Base-by-base conservation (phyloP, 2,329 filamentous ascomycete genomes). In the Aquanectria penicillioides region DNA sequence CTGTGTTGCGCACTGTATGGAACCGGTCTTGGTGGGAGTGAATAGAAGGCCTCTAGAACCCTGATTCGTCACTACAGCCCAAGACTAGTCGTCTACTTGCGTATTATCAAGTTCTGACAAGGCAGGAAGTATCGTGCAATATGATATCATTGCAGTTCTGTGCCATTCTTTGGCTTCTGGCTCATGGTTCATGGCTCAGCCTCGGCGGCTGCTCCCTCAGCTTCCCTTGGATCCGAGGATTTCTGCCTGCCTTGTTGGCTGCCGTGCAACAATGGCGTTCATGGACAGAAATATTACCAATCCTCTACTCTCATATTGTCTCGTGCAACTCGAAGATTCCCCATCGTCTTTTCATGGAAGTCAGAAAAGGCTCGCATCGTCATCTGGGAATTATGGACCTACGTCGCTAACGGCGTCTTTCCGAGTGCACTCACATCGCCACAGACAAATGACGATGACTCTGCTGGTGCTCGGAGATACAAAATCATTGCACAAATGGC, bases 221-320 rank as follows among this genome's bases (percentile, higher is more conserved):
- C 38, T 36, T 15, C n/a, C 31, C 17, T 28, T 53, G 22, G 38
- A 20, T 17, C 18, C 23, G 28, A 20, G 18, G 29, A 17, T 9
- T 41, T 37, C 22, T 12, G 25, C 36, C 25, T 26, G 34, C 34
- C 17, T 20, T 52, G 28, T 40, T n/a, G 37, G 44, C 56, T 56
- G 49, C 43, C 36, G 66, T 69, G 36, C 56, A 7, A 69, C 62
- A 40, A 61, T 57, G 56, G 52, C 44, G 46, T 53, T 53, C 52
- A 54, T 46, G 52, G 56, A 61, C 53, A 28, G 20, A 38, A 63
- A 22, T 49, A 63, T 46, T 34, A 46, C 50, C 56, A 69, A 66
- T 69, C 59, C 33, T 25, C 63, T n/a, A n/a, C n/a, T n/a, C n/a
- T n/a, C 38, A 41, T 28, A 43, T 41, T 29, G 23, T 18, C 22